Evolutionary conservation across 78 protist species (phyloP), one percentile per base, ranked within the genome.

Genomic region (Dictyostelium purpureum): DNA sequence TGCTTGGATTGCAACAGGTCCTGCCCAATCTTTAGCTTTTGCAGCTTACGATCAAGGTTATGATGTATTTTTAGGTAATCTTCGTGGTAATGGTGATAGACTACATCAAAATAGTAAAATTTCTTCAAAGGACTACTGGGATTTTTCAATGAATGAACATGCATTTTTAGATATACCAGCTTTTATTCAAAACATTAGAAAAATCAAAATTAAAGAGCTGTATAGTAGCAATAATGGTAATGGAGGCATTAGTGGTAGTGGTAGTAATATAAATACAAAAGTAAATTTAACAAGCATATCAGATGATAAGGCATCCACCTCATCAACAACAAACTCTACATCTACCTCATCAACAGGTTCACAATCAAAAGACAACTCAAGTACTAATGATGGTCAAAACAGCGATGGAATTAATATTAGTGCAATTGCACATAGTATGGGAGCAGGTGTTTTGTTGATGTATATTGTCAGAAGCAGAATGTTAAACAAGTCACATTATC

Each of bases 1-100:
- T 77, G 93, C 93, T n/a, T 87, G 93, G 93, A 75, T 87, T 24
- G 87, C 93, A 18, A 87, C 38, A 9, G 93, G 93, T 9, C 93
- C 87, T 0, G 47, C 87, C 26, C 87, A 78, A 69, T 87, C 93
- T 24, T 43, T 87, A 0, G 87, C 87, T n/a, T 87, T 87, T 40
- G 88, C 87, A 24, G 93, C 93, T 9, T 76, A 87, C 28, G 93
- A 87, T 40, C 87, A 74, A 67, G 93, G 93, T 3, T 87, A 87
- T 43, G 93, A 87, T 59, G 93, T 87, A 57, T 87, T 87, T 40
- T 43, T 87, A n/a, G 82, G 59, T 7, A 87, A 77, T 69, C 71
- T 87, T 6, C 63, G 93, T 28, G 87, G 93, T 18, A 78, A 87
- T 38, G 93, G 93, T 31, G 79, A 87, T n/a, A 33, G 78, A 28